Percentiles rank a stretch among this genome's conserved stretches.
These are phyloP conservation scores for Penicillium sp. DNA, from an alignment of 2,329 filamentous ascomycete genomes.

Conservation along the genomic window DNA sequence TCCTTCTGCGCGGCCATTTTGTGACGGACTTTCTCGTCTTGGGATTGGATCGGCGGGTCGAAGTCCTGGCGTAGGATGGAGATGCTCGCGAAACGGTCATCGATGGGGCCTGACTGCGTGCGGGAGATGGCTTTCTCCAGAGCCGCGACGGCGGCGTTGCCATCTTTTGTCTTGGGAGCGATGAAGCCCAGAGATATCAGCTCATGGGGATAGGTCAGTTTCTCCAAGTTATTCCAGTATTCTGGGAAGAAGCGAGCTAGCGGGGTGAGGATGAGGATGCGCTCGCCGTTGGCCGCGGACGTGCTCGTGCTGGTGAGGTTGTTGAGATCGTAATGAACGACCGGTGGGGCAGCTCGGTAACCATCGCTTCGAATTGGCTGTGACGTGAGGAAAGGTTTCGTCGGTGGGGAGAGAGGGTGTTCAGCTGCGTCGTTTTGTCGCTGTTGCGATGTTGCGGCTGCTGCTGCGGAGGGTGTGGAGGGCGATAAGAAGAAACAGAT, in stretches of 20 bases:
- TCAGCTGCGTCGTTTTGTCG: constrained; percentile 61
- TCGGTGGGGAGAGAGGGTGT: constrained; percentile 72
- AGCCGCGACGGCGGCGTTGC: constrained; percentile 79
- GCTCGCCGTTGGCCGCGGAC: constrained; percentile 77
- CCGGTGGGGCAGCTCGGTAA: constrained; percentile 69
- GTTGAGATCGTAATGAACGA: constrained; percentile 92
- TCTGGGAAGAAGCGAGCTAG: constrained; percentile 89
- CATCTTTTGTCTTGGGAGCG: constrained; percentile 88
- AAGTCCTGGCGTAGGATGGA: constrained; percentile 96
- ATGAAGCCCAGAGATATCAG: constrained; percentile 96
- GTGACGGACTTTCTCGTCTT: constrained; percentile 86
- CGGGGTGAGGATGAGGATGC: constrained; percentile 86
- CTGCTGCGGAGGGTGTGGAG: constrained; percentile 49
- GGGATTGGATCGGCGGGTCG: constrained; percentile 75
- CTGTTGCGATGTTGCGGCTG: constrained; percentile 50
- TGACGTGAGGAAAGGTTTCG: constrained; percentile 71
- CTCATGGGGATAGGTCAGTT: constrained; percentile 85
- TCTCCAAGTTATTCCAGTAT: constrained; percentile 92
- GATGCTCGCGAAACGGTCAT: constrained; percentile 84
- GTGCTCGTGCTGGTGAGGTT: constrained; percentile 80
- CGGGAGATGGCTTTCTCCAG: constrained; percentile 82
- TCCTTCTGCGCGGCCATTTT: constrained; percentile 87
- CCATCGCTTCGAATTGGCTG: constrained; percentile 51
- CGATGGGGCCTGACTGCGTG: constrained; percentile 79
- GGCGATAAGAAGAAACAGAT: constrained; percentile 53